phyloP scores from a whole-genome alignment of 2,329 filamentous ascomycete species.

The Claviceps capensis region DNA sequence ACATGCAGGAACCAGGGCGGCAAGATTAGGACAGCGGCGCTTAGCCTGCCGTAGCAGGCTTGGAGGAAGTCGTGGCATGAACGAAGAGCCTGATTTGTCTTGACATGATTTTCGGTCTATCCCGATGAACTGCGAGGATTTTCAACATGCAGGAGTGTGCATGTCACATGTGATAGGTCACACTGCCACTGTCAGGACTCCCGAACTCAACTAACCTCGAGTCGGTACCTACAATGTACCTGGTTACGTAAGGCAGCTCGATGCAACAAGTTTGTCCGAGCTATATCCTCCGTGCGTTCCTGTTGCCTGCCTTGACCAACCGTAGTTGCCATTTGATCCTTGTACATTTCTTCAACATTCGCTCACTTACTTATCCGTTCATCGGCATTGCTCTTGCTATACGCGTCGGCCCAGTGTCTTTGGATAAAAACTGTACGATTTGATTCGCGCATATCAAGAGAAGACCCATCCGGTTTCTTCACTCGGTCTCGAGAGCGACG shows the following conservation, averaged over 20 bases:
- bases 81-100: not conserved
- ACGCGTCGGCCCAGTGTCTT: not conserved
- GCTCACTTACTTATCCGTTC: not conserved
- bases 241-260: too few species aligned
- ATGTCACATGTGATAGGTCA: not conserved
- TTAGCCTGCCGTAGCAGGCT: constrained; percentile 40
- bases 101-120: not conserved
- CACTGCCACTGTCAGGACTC: not conserved
- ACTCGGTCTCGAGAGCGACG: not conserved
- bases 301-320: not conserved
- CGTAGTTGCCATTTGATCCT: not conserved
- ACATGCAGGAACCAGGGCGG: constrained; percentile 49
- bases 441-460: not conserved
- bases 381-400: not conserved
- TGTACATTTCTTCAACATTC: not conserved
- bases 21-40: constrained; percentile 39
- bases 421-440: not conserved
- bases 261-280: constrained; percentile 13
- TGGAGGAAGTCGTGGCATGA: constrained; percentile 52
- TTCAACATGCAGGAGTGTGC: too few species aligned
- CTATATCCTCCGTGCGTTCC: constrained; percentile 14
- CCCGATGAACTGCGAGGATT: not conserved
- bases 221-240: too few species aligned
- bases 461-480: not conserved
- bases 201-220: too few species aligned